Evolutionary conservation across 2,329 filamentous ascomycete species (phyloP), one percentile per base, ranked within the genome.

Genomic region (Phoma sp.): DNA sequence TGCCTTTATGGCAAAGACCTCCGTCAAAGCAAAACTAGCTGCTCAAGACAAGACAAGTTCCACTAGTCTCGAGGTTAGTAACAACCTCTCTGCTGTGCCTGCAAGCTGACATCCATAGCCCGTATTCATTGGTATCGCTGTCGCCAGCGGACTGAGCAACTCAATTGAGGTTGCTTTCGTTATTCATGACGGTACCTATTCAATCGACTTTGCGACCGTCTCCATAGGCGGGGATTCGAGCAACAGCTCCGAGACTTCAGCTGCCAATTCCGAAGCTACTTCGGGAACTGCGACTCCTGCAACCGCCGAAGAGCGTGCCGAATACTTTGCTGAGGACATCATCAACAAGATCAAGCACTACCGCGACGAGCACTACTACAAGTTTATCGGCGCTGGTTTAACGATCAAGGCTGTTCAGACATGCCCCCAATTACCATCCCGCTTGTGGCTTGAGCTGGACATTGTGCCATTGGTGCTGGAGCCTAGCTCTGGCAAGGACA

Each of bases 371-470:
- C 88, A 92, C 69, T 77, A 86, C 51, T 84, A 85, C 77, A 95
- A 93, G 73, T 88, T 92, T 62, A 80, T 92, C 17, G 90, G 90
- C 7, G 84, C 85, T 17, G 89, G 90, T n/a, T 77, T 93, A 47
- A 87, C 88, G 1, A 75, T 79, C 9, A 80, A 81, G 4, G 75
- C 91, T 47, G 80, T 84, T 37, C 75, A 83, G 9, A 78, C 84
- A 65, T 88, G 85, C 65, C 89, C 89, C 1, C 76, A 76, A 5
- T 80, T 93, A 1, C 88, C 87, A 62, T 86, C 89, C 0, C 84
- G 85, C 28, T 80, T 95, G 3, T 95, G 91, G 91, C 76, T 85
- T 2, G 87, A 92, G 57, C 77, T 93, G 29, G 91, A 95, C 68
- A 85, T 93, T 51, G 84, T 93, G 2, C 88, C 89, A 1, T 80